These are phyloP conservation scores for Paralagenidium karlingii DNA, from an alignment of 352 stramenopile species.

Conservation along the genomic window DNA sequence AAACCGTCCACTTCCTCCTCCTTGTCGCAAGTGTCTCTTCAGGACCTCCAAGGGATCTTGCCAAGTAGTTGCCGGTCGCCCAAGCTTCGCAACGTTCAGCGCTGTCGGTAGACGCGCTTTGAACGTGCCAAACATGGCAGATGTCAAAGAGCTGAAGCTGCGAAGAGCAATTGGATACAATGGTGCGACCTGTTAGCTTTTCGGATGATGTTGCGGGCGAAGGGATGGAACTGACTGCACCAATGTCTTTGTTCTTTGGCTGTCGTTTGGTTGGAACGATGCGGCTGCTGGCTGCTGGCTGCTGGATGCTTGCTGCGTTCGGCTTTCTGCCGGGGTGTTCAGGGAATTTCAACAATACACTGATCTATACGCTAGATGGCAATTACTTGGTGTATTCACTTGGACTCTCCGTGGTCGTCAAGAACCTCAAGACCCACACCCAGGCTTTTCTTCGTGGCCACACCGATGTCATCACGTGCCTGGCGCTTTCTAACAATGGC, in stretches of 20 bases:
- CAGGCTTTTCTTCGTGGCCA: conserved; percentile 89
- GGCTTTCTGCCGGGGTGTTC: neutral
- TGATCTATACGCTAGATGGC: conserved; percentile 71
- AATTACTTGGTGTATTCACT: conserved; percentile 81
- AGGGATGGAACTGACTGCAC: too few species aligned
- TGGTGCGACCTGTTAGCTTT: conserved; percentile 24
- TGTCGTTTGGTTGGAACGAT: neutral
- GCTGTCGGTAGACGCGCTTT: too few species aligned
- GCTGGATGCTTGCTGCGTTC: neutral
- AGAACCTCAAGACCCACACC: conserved; percentile 54
- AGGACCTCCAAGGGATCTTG: too few species aligned
- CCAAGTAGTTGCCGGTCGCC: too few species aligned
- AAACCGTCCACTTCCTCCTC: too few species aligned
- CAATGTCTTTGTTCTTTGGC: too few species aligned
- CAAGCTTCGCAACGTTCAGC: too few species aligned
- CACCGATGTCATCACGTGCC: conserved; percentile 87
- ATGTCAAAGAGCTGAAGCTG: conserved; percentile 61
- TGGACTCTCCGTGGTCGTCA: conserved; percentile 72
- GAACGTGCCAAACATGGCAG: too few species aligned
- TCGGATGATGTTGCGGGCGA: too few species aligned
- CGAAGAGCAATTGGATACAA: conserved; percentile 75
- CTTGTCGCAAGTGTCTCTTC: too few species aligned
- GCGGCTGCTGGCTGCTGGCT: neutral
- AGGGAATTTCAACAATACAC: conserved; percentile 41
- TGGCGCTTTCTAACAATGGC: conserved; percentile 88